These are phyloP conservation scores for Phytophthora hibernalis DNA, from an alignment of 352 stramenopile genomes.

Conservation along the genomic window DNA sequence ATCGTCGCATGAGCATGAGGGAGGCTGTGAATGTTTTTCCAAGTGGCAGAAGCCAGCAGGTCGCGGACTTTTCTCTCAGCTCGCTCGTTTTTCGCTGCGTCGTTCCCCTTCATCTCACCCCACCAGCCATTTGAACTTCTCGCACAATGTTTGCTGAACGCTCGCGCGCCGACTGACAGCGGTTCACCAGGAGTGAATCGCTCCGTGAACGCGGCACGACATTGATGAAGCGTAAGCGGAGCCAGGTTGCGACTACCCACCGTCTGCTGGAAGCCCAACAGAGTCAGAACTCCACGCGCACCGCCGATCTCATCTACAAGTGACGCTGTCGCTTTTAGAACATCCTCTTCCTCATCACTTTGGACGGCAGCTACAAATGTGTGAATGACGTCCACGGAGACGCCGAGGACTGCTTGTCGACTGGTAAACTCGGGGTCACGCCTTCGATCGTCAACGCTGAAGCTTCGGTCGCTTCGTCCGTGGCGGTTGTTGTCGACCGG, in stretches of 20 bases:
- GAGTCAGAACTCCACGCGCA: conserved; percentile 65
- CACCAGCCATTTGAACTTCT: conserved; percentile 74
- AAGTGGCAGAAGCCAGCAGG: conserved; percentile 64
- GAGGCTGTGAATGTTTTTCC: conserved; percentile 87
- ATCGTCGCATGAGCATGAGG: conserved; percentile 73
- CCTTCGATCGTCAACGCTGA: conserved; percentile 37
- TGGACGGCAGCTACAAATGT: conserved; percentile 26
- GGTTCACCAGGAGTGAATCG: conserved; percentile 43
- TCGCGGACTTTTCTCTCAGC: conserved; percentile 56
- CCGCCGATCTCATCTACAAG: conserved; percentile 57
- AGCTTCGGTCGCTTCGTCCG: conserved; percentile 35
- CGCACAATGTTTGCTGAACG: conserved; percentile 85
- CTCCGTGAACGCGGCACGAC: conserved; percentile 58
- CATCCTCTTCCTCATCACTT: not conserved
- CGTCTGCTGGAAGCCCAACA: conserved; percentile 73
- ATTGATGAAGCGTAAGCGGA: conserved; percentile 65
- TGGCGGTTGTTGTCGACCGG: conserved; percentile 12
- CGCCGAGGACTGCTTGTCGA: conserved; percentile 36
- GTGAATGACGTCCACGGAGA: conserved; percentile 30
- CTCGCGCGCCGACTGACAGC: conserved; percentile 78
- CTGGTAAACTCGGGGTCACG: conserved; percentile 45
- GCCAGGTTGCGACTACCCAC: conserved; percentile 54
- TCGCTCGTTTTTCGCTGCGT: conserved; percentile 68
- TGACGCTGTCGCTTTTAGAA: conserved; percentile 8
- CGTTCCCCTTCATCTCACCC: conserved; percentile 66